A percentile compares a stretch with the other conserved stretches of the same genome.
Evolutionary conservation across 2,329 filamentous ascomycete species (phyloP).

Genomic region (Malbranchea zuffiana): DNA sequence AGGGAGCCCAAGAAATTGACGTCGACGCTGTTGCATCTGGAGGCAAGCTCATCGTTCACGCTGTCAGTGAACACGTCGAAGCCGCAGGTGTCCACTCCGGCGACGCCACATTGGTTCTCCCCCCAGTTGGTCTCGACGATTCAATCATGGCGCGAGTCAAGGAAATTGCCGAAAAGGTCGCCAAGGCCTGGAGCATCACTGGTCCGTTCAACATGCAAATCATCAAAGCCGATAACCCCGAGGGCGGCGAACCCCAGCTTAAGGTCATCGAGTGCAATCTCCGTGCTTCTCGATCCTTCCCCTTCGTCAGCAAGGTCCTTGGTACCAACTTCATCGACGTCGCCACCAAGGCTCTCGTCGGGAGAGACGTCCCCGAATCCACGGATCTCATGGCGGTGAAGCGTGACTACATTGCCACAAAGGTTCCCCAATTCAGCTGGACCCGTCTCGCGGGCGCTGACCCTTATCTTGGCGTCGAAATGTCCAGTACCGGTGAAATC

Average conservation of each 20-base stretch:
- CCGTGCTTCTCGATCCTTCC: constrained; percentile 93
- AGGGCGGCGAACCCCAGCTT: constrained; percentile 62
- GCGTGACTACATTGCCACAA: constrained; percentile 88
- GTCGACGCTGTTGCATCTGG: constrained; percentile 83
- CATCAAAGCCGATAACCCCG: constrained; percentile 75
- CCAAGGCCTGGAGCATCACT: constrained; percentile 92
- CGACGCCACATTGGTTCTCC: constrained; percentile 87
- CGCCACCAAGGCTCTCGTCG: constrained; percentile 83
- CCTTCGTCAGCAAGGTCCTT: constrained; percentile 94
- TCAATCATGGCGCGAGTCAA: constrained; percentile 75
- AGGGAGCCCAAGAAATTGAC: constrained; percentile 92
- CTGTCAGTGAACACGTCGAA: constrained; percentile 91
- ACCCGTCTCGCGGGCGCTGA: constrained; percentile 94
- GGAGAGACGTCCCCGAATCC: constrained; percentile 71
- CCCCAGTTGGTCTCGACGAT: constrained; percentile 68
- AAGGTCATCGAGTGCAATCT: constrained; percentile 99
- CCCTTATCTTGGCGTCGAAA: constrained; percentile 95
- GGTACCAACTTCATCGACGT: constrained; percentile 95
- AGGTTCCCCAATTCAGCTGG: constrained; percentile 98
- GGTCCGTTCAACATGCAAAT: constrained; percentile 99
- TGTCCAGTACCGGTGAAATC: constrained; percentile 95
- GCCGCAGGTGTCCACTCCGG: constrained; percentile 97
- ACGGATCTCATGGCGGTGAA: constrained; percentile 79
- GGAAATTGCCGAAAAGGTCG: constrained; percentile 91
- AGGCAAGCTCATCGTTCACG: constrained; percentile 80